These are phyloP conservation scores for Fusarium verrucosum DNA, from an alignment of 2,329 filamentous ascomycete species.

Conservation along the genomic window DNA sequence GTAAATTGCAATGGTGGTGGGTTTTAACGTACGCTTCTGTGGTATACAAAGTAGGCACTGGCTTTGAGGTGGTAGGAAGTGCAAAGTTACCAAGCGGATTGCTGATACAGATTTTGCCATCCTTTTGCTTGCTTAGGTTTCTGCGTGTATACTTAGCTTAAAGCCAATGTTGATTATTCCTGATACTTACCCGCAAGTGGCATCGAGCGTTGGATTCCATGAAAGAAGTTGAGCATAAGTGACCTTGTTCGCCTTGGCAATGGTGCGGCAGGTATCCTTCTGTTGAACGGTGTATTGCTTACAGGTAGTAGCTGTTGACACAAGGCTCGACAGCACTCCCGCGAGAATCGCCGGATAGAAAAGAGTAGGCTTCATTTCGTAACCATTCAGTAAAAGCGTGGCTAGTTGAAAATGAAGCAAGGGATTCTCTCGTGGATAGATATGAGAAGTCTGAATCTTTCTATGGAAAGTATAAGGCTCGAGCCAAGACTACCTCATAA, in stretches of 20 bases:
- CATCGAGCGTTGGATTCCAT: neutral
- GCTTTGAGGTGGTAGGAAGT: neutral
- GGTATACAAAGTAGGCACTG: neutral
- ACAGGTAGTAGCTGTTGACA: neutral
- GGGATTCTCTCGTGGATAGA: too few species aligned
- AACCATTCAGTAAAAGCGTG: too few species aligned
- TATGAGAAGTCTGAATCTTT: too few species aligned
- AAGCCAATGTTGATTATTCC: too few species aligned
- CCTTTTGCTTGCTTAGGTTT: neutral
- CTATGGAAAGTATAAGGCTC: too few species aligned
- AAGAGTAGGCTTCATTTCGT: too few species aligned
- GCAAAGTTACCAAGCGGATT: neutral
- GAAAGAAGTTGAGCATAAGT: neutral
- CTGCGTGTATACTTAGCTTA: neutral
- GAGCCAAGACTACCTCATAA: too few species aligned
- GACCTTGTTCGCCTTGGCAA: neutral
- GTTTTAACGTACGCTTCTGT: neutral
- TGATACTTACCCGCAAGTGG: too few species aligned
- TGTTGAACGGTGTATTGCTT: neutral
- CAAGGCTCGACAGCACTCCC: too few species aligned
- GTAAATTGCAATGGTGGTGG: neutral
- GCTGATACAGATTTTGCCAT: neutral
- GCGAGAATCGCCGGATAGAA: too few species aligned
- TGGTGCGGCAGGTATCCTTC: neutral
- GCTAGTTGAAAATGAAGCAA: too few species aligned